A percentile compares a stretch with the other conserved stretches of the same genome.
Conservation (phyloP, 257 asterid species). For the Scutellaria minor region DNA sequence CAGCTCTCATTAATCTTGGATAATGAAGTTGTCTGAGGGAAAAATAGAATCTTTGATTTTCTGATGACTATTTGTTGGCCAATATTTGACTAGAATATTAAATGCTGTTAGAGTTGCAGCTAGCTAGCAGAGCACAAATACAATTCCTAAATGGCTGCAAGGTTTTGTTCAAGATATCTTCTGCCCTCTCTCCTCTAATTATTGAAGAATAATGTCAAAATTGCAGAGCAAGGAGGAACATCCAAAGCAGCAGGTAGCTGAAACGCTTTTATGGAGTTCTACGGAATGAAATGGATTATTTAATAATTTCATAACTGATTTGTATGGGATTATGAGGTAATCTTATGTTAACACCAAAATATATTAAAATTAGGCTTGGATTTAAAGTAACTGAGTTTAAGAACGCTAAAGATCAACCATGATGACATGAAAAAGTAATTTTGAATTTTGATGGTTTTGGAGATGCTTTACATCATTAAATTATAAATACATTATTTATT, state of each 20-base stretch:
- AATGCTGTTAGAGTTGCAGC: conserved; percentile 11
- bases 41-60: conserved; percentile 10
- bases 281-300: not conserved
- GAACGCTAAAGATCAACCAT: conserved; percentile 1
- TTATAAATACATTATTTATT: no score
- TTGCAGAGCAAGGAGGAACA: not conserved
- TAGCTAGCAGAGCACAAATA: conserved; percentile 6
- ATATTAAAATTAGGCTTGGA: not conserved
- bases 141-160: not conserved
- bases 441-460: no score
- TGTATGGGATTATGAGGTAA: conserved; percentile 13
- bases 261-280: not conserved
- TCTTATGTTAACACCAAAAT: not conserved
- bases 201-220: conserved; percentile 24
- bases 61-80: conserved; percentile 9
- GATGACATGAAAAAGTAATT: not conserved
- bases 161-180: conserved; percentile 15
- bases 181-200: not conserved
- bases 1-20: conserved; percentile 28
- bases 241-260: conserved; percentile 38
- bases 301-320: conserved; percentile 7
- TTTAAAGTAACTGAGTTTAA: not conserved
- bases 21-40: not conserved
- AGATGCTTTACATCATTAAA: no score
- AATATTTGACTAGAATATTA: conserved; percentile 33